Base-by-base conservation (phyloP, 192 early-diverging fungal genomes). In the Rhizophagus clarus region DNA sequence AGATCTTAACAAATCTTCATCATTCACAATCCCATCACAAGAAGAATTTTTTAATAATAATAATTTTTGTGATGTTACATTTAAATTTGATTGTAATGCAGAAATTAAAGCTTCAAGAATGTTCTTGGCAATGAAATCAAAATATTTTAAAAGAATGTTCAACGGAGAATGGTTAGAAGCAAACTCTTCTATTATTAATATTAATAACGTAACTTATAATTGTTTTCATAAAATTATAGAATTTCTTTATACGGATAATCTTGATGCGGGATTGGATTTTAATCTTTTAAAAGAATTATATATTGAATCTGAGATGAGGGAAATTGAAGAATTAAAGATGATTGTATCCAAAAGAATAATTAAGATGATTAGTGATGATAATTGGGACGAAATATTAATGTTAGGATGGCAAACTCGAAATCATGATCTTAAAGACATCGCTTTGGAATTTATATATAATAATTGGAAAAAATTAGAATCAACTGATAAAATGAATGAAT, bases 331-430 rank as follows among this genome's bases (percentile, higher is more conserved):
- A 69, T 69, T 79, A 20, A n/a, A 11, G 6, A 34, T 49, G 31
- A 51, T 79, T 7, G 45, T 69, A 17, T 28, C 42, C 0, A 34
- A 26, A 4, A n/a, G 63, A 51, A 49, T 79, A 11, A 66, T 34
- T 32, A 42, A 69, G 2, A 68, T 69, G 77, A 42, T 79, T 8
- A 34, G 69, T 68, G 7, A 40, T 47, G 49, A 67, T 34, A 79
- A 79, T 79, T 79, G 77, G 77, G 67, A 79, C 29, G 66, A 79
- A 32, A 45, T 79, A 31, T 69, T 79, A 51, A 40, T 69, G 22
- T 49, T 79, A n/a, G 62, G 56, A 12, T 79, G 77, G 77, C 10
- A 67, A 79, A 37, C 32, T 26, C 45, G 40, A 51, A 61, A 79
- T 69, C 3, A 61, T 64, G 11, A 47, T 29, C 28, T 68, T 22